phyloP scores from a whole-genome alignment of 139 green algal genomes.

The Micractinium conductrix region DNA sequence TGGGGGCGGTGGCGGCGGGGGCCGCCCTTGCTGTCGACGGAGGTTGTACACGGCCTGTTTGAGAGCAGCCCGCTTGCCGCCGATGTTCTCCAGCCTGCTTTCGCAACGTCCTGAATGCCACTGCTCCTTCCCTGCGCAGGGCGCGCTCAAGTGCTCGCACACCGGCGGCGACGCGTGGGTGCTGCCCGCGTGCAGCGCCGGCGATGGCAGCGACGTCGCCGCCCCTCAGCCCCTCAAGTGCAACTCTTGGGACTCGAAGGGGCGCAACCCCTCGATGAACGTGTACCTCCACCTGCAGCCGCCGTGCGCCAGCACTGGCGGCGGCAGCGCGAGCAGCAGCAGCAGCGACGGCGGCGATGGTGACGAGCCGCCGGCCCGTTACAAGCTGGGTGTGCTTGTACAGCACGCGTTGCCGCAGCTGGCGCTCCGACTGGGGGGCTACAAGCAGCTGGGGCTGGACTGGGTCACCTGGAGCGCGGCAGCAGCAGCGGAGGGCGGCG shows the following conservation, averaged over 20 bases:
- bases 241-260: constrained; percentile 21
- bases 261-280: constrained; percentile 27
- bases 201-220: neutral
- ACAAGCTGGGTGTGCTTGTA: constrained; percentile 22
- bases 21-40: neutral
- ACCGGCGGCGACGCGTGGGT: constrained; percentile 12
- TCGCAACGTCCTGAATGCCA: neutral
- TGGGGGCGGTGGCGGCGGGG: neutral
- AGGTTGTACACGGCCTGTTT: neutral
- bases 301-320: neutral
- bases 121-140: neutral
- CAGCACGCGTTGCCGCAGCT: constrained; percentile 13
- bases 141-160: neutral
- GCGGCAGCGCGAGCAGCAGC: neutral
- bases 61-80: too few species aligned
- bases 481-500: neutral
- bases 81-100: neutral
- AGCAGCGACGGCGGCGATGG: too few species aligned
- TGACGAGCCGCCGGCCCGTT: neutral
- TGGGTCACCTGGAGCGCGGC: constrained; percentile 20
- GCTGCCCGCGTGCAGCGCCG: neutral
- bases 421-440: constrained; percentile 7
- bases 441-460: constrained; percentile 13
- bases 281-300: constrained; percentile 1
- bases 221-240: neutral